phyloP scores from a whole-genome alignment of 2,329 filamentous ascomycete species.

The Claviceps sp. region DNA sequence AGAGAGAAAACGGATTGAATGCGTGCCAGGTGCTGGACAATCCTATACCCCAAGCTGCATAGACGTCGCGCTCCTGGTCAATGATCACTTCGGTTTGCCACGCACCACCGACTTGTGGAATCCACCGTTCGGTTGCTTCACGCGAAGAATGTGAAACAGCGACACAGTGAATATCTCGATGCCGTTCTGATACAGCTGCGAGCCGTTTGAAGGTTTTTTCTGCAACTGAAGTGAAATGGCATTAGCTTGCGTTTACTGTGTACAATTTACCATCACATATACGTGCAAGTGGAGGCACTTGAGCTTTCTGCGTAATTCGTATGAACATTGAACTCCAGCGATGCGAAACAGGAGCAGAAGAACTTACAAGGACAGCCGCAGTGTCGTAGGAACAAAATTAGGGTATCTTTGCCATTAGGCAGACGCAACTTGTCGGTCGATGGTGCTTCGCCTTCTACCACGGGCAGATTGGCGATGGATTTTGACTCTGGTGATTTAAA shows the following conservation, averaged over 20 bases:
- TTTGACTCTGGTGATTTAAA: slow-evolving; percentile 27
- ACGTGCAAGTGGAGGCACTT: too few relatives aligned
- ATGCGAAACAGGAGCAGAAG: neutral
- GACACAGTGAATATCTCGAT: slow-evolving; percentile 41
- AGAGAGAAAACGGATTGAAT: slow-evolving; percentile 43
- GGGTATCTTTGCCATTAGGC: slow-evolving; percentile 39
- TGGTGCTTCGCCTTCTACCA: slow-evolving; percentile 43
- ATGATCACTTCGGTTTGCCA: slow-evolving; percentile 45
- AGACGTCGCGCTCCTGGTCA: slow-evolving; percentile 46
- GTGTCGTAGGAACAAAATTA: slow-evolving; percentile 57
- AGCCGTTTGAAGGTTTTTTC: slow-evolving; percentile 51
- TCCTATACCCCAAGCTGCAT: slow-evolving; percentile 53
- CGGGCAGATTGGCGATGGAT: slow-evolving; percentile 32
- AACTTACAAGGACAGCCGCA: slow-evolving; percentile 60
- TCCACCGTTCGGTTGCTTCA: slow-evolving; percentile 42
- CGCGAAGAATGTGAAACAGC: slow-evolving; percentile 48
- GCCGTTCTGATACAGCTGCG: slow-evolving; percentile 33
- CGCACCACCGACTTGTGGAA: slow-evolving; percentile 40
- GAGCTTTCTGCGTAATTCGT: too few relatives aligned
- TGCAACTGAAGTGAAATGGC: slow-evolving; percentile 34
- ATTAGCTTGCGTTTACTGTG: too few relatives aligned
- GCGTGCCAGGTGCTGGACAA: slow-evolving; percentile 48
- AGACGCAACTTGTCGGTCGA: slow-evolving; percentile 36
- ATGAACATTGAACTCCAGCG: too few relatives aligned
- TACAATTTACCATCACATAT: too few relatives aligned